Conservation (phyloP, 2,329 filamentous ascomycete species). For the Claviceps digitariae region DNA sequence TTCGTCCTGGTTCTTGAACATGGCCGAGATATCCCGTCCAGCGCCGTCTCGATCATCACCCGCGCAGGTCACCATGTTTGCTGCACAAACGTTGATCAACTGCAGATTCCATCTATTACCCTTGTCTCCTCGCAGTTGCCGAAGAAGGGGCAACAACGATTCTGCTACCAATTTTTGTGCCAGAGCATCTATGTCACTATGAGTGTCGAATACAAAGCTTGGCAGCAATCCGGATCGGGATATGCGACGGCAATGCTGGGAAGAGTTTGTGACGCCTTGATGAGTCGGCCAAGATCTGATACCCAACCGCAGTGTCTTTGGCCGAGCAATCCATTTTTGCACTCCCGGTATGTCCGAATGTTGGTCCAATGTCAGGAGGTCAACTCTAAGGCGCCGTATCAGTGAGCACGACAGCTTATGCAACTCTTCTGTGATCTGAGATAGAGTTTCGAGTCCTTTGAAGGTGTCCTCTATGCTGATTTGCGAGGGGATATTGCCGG, state of each 20-base stretch:
- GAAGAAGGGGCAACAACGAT: slow-evolving; percentile 56
- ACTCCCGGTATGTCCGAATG: slow-evolving; percentile 17
- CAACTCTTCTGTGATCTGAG: slow-evolving; percentile 55
- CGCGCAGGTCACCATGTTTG: slow-evolving; percentile 60
- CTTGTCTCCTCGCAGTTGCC: slow-evolving; percentile 55
- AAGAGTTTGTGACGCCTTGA: slow-evolving; percentile 25
- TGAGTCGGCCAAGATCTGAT: slow-evolving; percentile 44
- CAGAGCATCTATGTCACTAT: slow-evolving; percentile 41
- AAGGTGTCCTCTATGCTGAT: slow-evolving; percentile 96
- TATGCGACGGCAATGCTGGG: slow-evolving; percentile 51
- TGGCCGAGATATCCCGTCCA: slow-evolving; percentile 66
- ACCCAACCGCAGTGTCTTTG: slow-evolving; percentile 68
- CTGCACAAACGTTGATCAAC: slow-evolving; percentile 74
- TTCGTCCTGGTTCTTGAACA: slow-evolving; percentile 67
- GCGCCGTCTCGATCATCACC: slow-evolving; percentile 34
- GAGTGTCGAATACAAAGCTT: slow-evolving; percentile 55
- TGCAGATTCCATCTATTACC: slow-evolving; percentile 62
- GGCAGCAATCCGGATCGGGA: slow-evolving; percentile 67
- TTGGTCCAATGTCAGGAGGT: slow-evolving; percentile 48
- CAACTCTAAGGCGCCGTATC: slow-evolving; percentile 62
- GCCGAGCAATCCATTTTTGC: slow-evolving; percentile 60
- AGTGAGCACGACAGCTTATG: slow-evolving; percentile 55
- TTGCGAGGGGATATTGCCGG: slow-evolving; percentile 61
- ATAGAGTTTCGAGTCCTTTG: slow-evolving; percentile 49
- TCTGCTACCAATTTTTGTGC: slow-evolving; percentile 59